phyloP scores from a whole-genome alignment of 768 basidiomycete species.

The Pleurotus giganteus region DNA sequence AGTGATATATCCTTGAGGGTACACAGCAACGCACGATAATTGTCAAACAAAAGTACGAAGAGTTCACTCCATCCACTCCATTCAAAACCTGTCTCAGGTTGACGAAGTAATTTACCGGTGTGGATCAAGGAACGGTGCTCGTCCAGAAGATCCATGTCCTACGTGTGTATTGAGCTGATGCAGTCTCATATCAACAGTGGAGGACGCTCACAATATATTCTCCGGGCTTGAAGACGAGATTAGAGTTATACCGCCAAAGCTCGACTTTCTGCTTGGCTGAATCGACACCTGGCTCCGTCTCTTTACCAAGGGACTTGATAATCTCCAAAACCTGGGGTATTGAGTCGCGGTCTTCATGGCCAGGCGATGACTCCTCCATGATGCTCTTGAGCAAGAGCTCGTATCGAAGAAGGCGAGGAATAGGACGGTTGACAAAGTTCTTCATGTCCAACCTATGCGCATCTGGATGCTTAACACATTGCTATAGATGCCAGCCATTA shows the following conservation, averaged over 20 bases:
- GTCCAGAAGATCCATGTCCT: slow-evolving; percentile 89
- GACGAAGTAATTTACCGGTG: slow-evolving; percentile 78
- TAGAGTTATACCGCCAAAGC: slow-evolving; percentile 81
- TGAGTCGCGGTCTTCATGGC: slow-evolving; percentile 72
- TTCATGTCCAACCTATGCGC: slow-evolving; percentile 89
- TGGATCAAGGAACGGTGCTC: slow-evolving; percentile 82
- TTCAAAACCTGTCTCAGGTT: slow-evolving; percentile 85
- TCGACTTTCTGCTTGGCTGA: slow-evolving; percentile 88
- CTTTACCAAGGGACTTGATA: slow-evolving; percentile 83
- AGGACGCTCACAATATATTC: slow-evolving; percentile 54
- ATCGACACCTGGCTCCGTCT: slow-evolving; percentile 82
- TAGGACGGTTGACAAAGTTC: slow-evolving; percentile 88
- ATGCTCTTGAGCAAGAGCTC: slow-evolving; percentile 81
- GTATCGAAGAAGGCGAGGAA: slow-evolving; percentile 87
- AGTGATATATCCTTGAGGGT: slow-evolving; percentile 9
- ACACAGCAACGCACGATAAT: slow-evolving; percentile 67
- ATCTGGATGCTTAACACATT: slow-evolving; percentile 62
- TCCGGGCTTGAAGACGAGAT: slow-evolving; percentile 76
- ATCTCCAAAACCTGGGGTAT: slow-evolving; percentile 87
- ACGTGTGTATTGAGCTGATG: background rate
- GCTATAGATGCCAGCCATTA: slow-evolving; percentile 25
- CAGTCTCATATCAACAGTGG: background rate
- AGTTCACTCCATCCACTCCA: slow-evolving; percentile 91
- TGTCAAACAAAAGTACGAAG: slow-evolving; percentile 90
- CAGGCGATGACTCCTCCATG: slow-evolving; percentile 67